Conservation (phyloP, 2,329 filamentous ascomycete genomes). For the Ophiostoma angusticollis region DNA sequence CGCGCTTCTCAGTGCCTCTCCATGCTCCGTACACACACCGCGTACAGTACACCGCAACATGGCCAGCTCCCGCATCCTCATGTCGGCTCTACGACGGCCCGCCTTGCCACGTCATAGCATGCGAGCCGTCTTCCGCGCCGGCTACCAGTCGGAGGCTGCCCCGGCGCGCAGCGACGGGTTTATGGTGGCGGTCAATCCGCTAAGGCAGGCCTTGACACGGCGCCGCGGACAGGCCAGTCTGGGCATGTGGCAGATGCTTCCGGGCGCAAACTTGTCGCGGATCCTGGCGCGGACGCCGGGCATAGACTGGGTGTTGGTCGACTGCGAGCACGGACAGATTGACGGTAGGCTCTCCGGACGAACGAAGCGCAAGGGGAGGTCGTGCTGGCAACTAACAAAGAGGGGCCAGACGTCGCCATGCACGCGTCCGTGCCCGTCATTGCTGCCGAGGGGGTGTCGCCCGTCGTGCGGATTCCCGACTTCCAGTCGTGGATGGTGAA, state of each 20-base stretch:
- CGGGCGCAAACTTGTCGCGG: conserved; percentile 46
- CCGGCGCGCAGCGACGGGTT: background rate
- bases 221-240: conserved; percentile 27
- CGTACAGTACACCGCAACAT: background rate
- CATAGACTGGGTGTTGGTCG: conserved; percentile 54
- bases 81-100: background rate
- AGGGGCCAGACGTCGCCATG: conserved; percentile 43
- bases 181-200: conserved; percentile 34
- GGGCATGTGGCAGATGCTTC: conserved; percentile 52
- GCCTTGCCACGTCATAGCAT: background rate
- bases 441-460: conserved; percentile 40
- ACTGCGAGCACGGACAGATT: conserved; percentile 45
- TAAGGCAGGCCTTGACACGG: conserved; percentile 36
- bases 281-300: conserved; percentile 46
- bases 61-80: background rate
- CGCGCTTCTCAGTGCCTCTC: background rate
- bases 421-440: conserved; percentile 45
- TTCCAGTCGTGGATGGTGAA: conserved; percentile 44
- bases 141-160: background rate
- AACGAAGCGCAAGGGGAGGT: background rate
- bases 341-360: no score
- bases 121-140: background rate
- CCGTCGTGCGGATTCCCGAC: conserved; percentile 45
- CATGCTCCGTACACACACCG: background rate
- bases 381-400: background rate